Evolutionary conservation across 73 alveolate species (phyloP), one percentile per base, ranked within the genome.

Genomic region (Paramecium caudatum): DNA sequence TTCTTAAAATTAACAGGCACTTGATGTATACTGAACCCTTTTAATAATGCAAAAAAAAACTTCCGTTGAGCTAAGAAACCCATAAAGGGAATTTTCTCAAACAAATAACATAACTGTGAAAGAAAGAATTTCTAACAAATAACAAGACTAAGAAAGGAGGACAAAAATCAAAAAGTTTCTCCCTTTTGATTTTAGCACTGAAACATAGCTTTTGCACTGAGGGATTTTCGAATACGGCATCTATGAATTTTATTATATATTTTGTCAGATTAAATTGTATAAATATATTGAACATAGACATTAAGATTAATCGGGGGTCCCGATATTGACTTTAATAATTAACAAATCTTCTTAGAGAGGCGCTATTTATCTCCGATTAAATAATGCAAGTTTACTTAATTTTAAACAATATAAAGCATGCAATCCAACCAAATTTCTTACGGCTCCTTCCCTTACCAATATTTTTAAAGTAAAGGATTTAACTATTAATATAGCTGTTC

Each of bases 341-440:
- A 74, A 34, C 17, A 41, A 41, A 74, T 41, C 88, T 39, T 41
- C 25, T n/a, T 41, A 39, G 32, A 21, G 16, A 39, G 32, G 43
- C 43, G 43, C 83, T 65, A 68, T 32, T 17, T 37, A 68, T 68
- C 37, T 32, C 34, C 61, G 50, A 34, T 68, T 68, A 34, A 68
- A 68, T 68, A 43, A 68, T 74, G 17, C 43, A 74, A 74, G 69
- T 41, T 21, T 41, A 37, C 62, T 21, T 21, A 74, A 41, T 15
- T 74, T 74, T 74, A 65, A 65, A 65, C 83, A 27, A 41, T 21
- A 74, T 41, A 74, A 74, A 74, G 88, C 88, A 74, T 74, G 88
- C 88, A 74, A 74, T 45, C 88, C 88, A 74, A 74, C 10, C 23
- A 5, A 34, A 21, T 39, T 74, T 74, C 62, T 15, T 74, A 74